Conservation (phyloP, 2,329 filamentous ascomycete species). For the Orbilia brochopaga region DNA sequence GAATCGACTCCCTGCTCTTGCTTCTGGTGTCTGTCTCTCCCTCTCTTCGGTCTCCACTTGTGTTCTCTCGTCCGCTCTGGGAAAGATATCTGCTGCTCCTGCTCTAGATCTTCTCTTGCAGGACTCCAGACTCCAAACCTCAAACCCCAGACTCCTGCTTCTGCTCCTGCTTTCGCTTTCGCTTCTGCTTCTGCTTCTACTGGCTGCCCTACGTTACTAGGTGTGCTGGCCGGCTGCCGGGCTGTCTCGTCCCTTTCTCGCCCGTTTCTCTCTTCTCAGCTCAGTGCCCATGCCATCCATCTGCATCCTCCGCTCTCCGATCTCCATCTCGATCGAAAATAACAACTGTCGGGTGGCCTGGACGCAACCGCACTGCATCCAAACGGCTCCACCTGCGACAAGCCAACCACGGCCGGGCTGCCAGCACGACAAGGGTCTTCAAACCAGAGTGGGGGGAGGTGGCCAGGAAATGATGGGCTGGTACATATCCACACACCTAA, state of each 20-base stretch:
- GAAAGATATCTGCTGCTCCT: background rate
- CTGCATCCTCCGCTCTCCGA: background rate
- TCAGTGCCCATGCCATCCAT: no score
- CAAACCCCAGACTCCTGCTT: no score
- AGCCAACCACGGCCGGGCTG: background rate
- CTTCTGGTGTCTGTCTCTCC: no score
- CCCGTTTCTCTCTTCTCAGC: no score
- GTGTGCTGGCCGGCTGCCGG: no score
- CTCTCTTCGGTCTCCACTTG: no score
- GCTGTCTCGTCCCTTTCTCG: no score
- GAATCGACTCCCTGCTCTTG: no score
- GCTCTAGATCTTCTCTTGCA: background rate
- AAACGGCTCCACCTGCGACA: background rate
- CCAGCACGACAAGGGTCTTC: background rate
- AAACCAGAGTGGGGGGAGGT: background rate
- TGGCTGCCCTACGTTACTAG: no score
- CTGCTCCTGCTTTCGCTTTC: no score
- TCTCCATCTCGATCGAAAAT: conserved; percentile 1
- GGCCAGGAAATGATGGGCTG: conserved; percentile 4
- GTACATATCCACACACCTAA: background rate
- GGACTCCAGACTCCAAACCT: no score
- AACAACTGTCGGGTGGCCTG: background rate
- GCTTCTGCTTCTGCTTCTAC: background rate
- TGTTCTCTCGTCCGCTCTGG: no score
- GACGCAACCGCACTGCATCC: background rate